Evolutionary conservation across 2,329 filamentous ascomycete species (phyloP), one percentile per base, ranked within the genome.

Genomic region (Pseudogymnoascus sp.): DNA sequence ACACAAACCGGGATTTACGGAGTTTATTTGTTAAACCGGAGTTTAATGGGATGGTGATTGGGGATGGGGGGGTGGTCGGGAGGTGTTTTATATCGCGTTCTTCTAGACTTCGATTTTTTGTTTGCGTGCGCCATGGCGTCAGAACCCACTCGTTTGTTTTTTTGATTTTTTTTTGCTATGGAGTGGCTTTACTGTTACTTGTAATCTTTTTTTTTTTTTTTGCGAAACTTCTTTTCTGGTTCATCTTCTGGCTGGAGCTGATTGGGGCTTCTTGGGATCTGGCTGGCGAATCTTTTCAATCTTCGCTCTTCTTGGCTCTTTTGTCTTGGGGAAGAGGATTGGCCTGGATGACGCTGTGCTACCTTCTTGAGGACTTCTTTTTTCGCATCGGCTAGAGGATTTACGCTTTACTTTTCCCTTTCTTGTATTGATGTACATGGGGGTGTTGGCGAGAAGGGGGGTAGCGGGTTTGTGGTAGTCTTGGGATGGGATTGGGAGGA

Each of bases 141-240:
- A 9, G 16, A 50, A 28, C 41, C 41, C 41, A 30, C 41, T 50
- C 41, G 41, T 30, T 50, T 47, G 41, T 11, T 39, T 39, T 43
- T 22, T 43, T 39, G 2, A 30, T 30, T 30, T 9, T 47, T 14
- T 30, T 28, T 30, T 28, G 41, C 41, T 50, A 22, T 50, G 41
- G 41, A 50, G 41, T 50, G 41, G 41, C n/a, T 16, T 50, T 50
- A 50, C 41, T 50, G 41, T 50, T 50, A 50, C 41, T 50, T 50
- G 41, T 50, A 50, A 50, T 50, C 39, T 43, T 50, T 50, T 50
- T 50, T 50, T 50, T n/a, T n/a, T n/a, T n/a, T n/a, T n/a, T n/a
- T n/a, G 39, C 39, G 39, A 9, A 7, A 43, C 28, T 25, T 7
- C 14, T 22, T 22, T 43, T 43, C 20, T 14, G 22, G 9, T 30